Conservation (phyloP, 208 protist species). For the Leishmania lainsoni region DNA sequence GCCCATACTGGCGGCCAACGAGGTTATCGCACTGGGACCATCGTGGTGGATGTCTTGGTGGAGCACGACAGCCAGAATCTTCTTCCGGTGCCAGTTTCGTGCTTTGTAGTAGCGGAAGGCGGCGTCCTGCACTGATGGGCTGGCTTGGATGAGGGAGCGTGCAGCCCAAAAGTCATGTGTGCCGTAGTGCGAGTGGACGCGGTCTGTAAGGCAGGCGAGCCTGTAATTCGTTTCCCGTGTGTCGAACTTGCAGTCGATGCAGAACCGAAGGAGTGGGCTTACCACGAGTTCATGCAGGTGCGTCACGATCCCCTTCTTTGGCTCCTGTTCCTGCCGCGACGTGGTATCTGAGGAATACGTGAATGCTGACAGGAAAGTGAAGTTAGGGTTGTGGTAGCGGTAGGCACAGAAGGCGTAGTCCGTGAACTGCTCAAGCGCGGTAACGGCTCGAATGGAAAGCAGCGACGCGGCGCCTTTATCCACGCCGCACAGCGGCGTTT, state of each 20-base stretch:
- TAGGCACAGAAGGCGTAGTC: conserved; percentile 56
- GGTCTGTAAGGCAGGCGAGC: conserved; percentile 30
- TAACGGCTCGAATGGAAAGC: conserved; percentile 2
- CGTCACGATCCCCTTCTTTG: background rate
- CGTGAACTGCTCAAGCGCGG: conserved; percentile 7
- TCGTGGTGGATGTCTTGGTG: conserved; percentile 20
- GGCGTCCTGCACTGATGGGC: conserved; percentile 22
- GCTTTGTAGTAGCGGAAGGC: conserved; percentile 34
- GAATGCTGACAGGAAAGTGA: conserved; percentile 33
- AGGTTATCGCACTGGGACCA: conserved; percentile 23
- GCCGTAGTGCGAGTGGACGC: conserved; percentile 33
- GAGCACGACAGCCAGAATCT: conserved; percentile 41
- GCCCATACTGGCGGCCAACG: conserved; percentile 25
- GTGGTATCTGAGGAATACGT: conserved; percentile 2
- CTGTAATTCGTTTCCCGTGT: conserved; percentile 18
- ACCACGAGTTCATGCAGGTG: conserved; percentile 41
- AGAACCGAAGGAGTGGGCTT: conserved; percentile 54
- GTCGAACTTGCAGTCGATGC: conserved; percentile 32
- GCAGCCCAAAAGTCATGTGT: conserved; percentile 48
- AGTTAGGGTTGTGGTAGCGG: conserved; percentile 27
- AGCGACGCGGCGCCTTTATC: background rate
- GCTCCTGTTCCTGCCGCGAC: background rate
- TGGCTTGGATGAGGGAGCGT: conserved; percentile 51
- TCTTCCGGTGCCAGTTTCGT: conserved; percentile 5
- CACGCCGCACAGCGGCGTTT: conserved; percentile 17